Base-by-base conservation (phyloP, 805 yeast species). In the Yarrowia porcina region DNA sequence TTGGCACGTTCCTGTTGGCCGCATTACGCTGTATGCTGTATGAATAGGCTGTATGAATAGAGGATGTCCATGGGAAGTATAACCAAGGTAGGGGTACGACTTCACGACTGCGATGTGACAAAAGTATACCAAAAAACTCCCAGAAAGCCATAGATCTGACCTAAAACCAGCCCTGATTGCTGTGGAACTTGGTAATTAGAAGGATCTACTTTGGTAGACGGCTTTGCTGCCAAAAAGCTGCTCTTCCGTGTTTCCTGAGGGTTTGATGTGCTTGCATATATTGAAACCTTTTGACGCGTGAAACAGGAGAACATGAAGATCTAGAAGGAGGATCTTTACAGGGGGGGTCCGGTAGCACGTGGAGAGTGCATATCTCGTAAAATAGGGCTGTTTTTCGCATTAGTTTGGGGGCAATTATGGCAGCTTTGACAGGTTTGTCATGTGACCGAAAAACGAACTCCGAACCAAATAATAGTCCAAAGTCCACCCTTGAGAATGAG, bases 221-320 rank as follows among this genome's bases (percentile, higher is more conserved):
- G n/a, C n/a, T n/a, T n/a, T n/a, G n/a, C n/a, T n/a, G n/a, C n/a
- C n/a, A n/a, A n/a, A n/a, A n/a, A 39, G 27, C 28, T 8, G 8
- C 28, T 8, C 28, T 5, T 25, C 28, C 44, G n/a, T n/a, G n/a
- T 27, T 27, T 39, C 27, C 44, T n/a, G 27, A 13, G 27, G 49
- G 49, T 42, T 42, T 25, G 50, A 44, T 44, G 33, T 17, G 50
- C 50, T 44, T 44, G 50, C 50, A 44, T 44, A 44, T 27, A 44
- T 44, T 44, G 50, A 27, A 44, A 44, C 4, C 50, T 35, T 44
- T 15, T 30, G 23, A 25, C 32, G 49, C 49, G 49, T 42, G 49
- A 39, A 39, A 21, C 25, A 39, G 32, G 11, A 7, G 15, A 27
- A n/a, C 32, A 23, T 42, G 49, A 5, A n/a, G 18, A 25, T n/a